These are phyloP conservation scores for Tylopilus felleus DNA, from an alignment of 768 basidiomycete genomes.

Conservation along the genomic window DNA sequence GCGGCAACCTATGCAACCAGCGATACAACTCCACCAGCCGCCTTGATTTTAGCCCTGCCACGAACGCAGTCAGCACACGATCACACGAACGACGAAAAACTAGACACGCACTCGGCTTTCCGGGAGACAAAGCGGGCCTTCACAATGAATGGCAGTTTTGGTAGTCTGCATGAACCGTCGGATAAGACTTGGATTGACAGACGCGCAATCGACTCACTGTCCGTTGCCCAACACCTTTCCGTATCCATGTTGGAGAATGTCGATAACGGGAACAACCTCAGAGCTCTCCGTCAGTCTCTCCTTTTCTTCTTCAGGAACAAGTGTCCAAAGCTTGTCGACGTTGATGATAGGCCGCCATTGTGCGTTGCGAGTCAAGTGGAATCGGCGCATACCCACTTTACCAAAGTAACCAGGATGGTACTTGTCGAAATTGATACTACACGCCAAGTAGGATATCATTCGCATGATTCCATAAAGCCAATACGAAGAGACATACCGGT, in stretches of 20 bases:
- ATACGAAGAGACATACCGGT: slow-evolving; percentile 61
- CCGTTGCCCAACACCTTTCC: slow-evolving; percentile 97
- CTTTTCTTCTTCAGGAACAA: slow-evolving; percentile 85
- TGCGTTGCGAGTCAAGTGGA: slow-evolving; percentile 89
- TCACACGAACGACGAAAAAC: slow-evolving; percentile 5
- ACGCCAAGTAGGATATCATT: not conserved
- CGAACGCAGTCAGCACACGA: slow-evolving; percentile 17
- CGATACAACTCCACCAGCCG: slow-evolving; percentile 91
- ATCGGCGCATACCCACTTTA: slow-evolving; percentile 99
- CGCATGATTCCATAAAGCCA: not conserved
- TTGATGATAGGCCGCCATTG: slow-evolving; percentile 97
- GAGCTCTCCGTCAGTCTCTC: slow-evolving; percentile 67
- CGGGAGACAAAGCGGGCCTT: slow-evolving; percentile 95
- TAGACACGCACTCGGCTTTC: slow-evolving; percentile 66
- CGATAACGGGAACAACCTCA: slow-evolving; percentile 91
- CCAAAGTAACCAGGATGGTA: slow-evolving; percentile 99
- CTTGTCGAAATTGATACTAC: slow-evolving; percentile 94
- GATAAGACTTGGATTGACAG: not conserved
- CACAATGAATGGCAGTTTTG: slow-evolving; percentile 91
- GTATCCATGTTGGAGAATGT: slow-evolving; percentile 79
- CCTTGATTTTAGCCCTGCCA: slow-evolving; percentile 82
- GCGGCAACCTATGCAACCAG: slow-evolving; percentile 66
- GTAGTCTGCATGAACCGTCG: slow-evolving; percentile 50
- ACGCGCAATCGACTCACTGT: slow-evolving; percentile 46
- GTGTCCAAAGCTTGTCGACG: slow-evolving; percentile 95